Evolutionary conservation across 192 early-diverging fungal genomes (phyloP).

Genomic region (Coemansia sp.): DNA sequence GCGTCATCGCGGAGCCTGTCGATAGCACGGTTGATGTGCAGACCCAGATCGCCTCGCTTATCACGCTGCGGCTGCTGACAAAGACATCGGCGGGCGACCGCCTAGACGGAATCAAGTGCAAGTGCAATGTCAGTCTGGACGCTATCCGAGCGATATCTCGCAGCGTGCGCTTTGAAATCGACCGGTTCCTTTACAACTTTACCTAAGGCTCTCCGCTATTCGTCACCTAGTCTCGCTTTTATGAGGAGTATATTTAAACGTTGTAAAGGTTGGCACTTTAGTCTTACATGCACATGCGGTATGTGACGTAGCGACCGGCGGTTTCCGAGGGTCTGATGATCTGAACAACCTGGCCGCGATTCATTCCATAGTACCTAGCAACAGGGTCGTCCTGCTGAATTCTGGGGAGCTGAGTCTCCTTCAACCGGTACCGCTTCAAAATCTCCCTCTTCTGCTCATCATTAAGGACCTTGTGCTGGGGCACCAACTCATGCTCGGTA

Average conservation of each 20-base stretch:
- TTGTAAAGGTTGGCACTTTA: neutral
- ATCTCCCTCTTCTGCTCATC: constrained; percentile 89
- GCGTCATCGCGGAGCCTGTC: constrained; percentile 68
- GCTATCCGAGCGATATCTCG: constrained; percentile 69
- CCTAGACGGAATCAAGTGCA: constrained; percentile 82
- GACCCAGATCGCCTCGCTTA: constrained; percentile 78
- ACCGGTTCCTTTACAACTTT: constrained; percentile 75
- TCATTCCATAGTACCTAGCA: constrained; percentile 94
- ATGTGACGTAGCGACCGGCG: constrained; percentile 95
- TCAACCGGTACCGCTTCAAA: constrained; percentile 86
- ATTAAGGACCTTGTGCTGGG: constrained; percentile 82
- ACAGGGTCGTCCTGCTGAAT: constrained; percentile 87
- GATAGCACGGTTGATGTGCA: constrained; percentile 71
- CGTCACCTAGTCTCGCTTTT: neutral
- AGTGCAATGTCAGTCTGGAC: constrained; percentile 86
- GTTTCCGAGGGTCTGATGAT: constrained; percentile 95
- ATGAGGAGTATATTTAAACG: constrained; percentile 4
- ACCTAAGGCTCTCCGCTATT: constrained; percentile 2
- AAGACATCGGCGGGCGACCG: constrained; percentile 68
- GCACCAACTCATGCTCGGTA: constrained; percentile 94
- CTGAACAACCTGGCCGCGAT: constrained; percentile 84
- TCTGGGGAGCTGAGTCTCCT: constrained; percentile 93
- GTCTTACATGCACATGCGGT: constrained; percentile 86
- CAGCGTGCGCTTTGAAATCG: constrained; percentile 82
- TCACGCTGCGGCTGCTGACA: constrained; percentile 73